These are phyloP conservation scores for Gymnopus androsaceus DNA, from an alignment of 1,284 basidiomycete genomes.

Conservation along the genomic window DNA sequence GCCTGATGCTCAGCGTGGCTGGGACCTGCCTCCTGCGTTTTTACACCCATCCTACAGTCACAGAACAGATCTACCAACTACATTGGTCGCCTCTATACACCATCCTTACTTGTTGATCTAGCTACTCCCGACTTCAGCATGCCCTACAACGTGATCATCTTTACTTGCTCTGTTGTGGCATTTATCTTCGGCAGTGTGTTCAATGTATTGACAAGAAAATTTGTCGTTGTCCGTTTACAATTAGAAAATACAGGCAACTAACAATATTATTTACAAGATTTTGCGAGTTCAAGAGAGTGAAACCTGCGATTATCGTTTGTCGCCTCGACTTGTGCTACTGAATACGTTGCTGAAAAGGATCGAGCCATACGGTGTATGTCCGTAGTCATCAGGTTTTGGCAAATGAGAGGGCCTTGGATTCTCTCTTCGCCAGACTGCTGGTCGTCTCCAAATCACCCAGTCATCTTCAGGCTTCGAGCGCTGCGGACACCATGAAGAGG, in stretches of 20 bases:
- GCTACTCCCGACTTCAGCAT: slow-evolving; percentile 98
- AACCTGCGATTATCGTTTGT: no score
- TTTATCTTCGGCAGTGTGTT: slow-evolving; percentile 93
- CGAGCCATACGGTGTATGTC: no score
- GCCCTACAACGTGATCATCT: slow-evolving; percentile 99
- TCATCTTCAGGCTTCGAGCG: no score
- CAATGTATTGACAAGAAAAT: slow-evolving; percentile 82
- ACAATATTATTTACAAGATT: no score
- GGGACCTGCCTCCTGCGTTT: slow-evolving; percentile 86
- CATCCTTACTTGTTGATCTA: slow-evolving; percentile 82
- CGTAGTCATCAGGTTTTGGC: no score
- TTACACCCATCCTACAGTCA: slow-evolving; percentile 48
- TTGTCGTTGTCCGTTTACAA: slow-evolving; percentile 55
- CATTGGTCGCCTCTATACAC: slow-evolving; percentile 69
- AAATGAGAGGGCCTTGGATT: no score
- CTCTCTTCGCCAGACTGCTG: no score
- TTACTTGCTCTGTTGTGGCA: slow-evolving; percentile 88
- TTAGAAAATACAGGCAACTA: background rate
- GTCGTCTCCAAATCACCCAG: no score
- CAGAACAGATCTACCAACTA: slow-evolving; percentile 15
- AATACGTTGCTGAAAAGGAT: no score
- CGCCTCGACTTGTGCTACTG: no score
- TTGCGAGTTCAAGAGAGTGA: no score
- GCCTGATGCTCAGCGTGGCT: slow-evolving; percentile 93
- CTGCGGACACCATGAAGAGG: no score